Base-by-base conservation (phyloP, 495 filamentous ascomycete genomes). In the Clohesyomyces aquaticus region DNA sequence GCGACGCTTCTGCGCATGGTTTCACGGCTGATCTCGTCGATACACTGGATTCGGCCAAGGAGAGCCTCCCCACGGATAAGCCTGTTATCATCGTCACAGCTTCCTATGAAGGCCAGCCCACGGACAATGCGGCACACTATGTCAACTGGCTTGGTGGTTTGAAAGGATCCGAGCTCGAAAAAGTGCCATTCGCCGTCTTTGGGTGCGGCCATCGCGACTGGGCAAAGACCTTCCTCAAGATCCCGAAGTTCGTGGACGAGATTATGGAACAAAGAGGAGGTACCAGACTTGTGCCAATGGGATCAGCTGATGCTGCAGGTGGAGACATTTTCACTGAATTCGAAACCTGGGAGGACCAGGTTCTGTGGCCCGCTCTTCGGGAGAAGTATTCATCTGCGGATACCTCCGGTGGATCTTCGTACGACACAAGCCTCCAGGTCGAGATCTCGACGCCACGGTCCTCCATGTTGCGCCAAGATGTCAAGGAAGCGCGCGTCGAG, bases 41-140 rank as follows among this genome's bases (percentile, higher is more conserved):
- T 21, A 74, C 79, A 1, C 69, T 91, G 60, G 85, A 93, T 65
- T 79, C 83, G 0, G 86, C 85, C 0, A 82, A 82, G 35, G 79
- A 83, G 38, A 84, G 80, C 3, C 72, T 92, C 11, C 84, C 87
- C 3, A 85, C 78, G 58, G 79, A 81, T 10, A 78, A 81, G 8
- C 88, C 88, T 0, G 82, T 89, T 0, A 73, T 88, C 19, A 81
- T 91, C 54, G 80, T 91, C 63, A 85, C 86, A 2, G 82, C 88
- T 0, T 87, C 85, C 4, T 93, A 90, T 56, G 89, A 93, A 65
- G 89, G 89, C 3, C 78, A 89, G 57, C 88, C 89, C 0, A 84
- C 89, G 0, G 87, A 91, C 58, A 91, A 93, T 53, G 89, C 88
- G 0, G 79, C 78, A 0, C 81, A 84, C 52, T 93, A 91, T 67